Evolutionary conservation across 2,329 filamentous ascomycete species (phyloP).

Genomic region (Zymoseptoria tritici): DNA sequence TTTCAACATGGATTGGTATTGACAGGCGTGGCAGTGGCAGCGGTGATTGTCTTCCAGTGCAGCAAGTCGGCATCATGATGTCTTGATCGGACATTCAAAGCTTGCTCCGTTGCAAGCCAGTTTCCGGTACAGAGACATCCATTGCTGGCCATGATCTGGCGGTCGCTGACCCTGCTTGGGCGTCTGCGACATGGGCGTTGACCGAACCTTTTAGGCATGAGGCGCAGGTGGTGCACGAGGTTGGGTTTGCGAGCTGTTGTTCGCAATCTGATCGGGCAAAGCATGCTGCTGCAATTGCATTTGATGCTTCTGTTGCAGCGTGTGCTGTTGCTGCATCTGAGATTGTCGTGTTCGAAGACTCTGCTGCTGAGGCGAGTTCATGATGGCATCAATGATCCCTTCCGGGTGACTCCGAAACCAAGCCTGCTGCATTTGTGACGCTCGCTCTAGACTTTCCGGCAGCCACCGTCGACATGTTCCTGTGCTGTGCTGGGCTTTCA

Average conservation of each 20-base stretch:
- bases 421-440: conserved; percentile 25
- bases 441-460: conserved; percentile 34
- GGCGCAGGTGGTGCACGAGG: conserved; percentile 23
- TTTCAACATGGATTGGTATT: neutral
- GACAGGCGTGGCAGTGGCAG: too few species aligned
- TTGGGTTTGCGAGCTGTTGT: neutral
- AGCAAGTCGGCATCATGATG: neutral
- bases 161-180: conserved; percentile 3
- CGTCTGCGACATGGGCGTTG: conserved; percentile 17
- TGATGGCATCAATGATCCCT: conserved; percentile 15
- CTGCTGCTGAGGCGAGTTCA: conserved; percentile 30
- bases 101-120: neutral
- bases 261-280: neutral
- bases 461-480: conserved; percentile 39
- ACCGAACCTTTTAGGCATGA: conserved; percentile 35
- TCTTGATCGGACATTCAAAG: neutral
- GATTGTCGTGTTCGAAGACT: conserved; percentile 35
- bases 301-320: conserved; percentile 3
- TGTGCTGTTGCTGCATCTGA: conserved; percentile 31
- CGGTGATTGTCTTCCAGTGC: too few species aligned
- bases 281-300: neutral
- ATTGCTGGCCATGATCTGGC: neutral
- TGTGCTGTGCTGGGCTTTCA: conserved; percentile 6
- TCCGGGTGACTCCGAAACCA: conserved; percentile 21
- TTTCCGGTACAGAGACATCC: neutral